phyloP scores from a whole-genome alignment of 2,329 filamentous ascomycete species.

The Diplodia intermedia region DNA sequence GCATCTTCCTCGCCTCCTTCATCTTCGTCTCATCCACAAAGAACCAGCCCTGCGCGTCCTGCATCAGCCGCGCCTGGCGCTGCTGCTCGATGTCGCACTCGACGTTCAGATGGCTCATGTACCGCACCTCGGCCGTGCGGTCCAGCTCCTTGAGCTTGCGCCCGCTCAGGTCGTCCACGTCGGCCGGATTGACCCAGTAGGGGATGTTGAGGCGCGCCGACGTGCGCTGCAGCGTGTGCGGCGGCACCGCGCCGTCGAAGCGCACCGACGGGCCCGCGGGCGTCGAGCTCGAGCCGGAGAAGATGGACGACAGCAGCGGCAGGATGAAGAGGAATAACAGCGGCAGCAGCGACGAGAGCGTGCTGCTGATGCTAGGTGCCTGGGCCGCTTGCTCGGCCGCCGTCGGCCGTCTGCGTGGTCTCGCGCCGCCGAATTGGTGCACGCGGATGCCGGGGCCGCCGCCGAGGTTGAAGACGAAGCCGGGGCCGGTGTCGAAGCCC shows the following conservation, averaged over 20 bases:
- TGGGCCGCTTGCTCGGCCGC: constrained; percentile 61
- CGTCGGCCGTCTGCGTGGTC: constrained; percentile 74
- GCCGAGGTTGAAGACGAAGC: constrained; percentile 94
- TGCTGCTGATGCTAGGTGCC: constrained; percentile 57
- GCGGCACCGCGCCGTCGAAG: constrained; percentile 74
- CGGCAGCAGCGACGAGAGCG: constrained; percentile 79
- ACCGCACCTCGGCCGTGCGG: constrained; percentile 74
- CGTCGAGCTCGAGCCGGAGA: constrained; percentile 62
- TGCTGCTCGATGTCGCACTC: constrained; percentile 78
- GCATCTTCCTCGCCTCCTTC: constrained; percentile 69
- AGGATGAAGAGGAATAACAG: constrained; percentile 85
- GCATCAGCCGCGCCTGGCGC: constrained; percentile 69
- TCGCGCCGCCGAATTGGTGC: constrained; percentile 88
- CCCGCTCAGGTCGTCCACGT: constrained; percentile 73
- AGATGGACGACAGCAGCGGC: constrained; percentile 79
- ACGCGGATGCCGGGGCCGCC: constrained; percentile 90
- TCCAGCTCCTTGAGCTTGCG: constrained; percentile 78
- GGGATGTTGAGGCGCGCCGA: constrained; percentile 75
- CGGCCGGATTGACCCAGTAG: constrained; percentile 84
- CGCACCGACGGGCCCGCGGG: constrained; percentile 72
- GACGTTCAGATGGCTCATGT: constrained; percentile 69
- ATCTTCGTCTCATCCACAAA: constrained; percentile 81
- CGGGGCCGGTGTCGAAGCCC: constrained; percentile 77
- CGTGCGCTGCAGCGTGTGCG: constrained; percentile 75
- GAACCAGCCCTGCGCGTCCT: constrained; percentile 88